Base-by-base conservation (phyloP, 306 rosid species). In the Acacia melanoxylon region DNA sequence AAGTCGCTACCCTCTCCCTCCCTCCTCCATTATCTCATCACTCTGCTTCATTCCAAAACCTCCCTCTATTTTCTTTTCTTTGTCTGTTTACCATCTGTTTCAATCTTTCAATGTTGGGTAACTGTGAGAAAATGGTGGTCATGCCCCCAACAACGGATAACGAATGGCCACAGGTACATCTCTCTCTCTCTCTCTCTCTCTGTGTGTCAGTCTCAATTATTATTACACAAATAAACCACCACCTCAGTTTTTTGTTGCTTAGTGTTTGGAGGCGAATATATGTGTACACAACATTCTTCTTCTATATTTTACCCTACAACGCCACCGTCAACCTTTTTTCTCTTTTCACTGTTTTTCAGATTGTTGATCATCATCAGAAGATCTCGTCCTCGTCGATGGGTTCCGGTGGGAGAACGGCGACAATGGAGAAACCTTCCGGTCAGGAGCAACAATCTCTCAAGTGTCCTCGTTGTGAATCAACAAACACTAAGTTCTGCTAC, bases 401-500 rank as follows among this genome's bases (percentile, higher is more conserved):
- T 84, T 85, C 93, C 12, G 68, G 84, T 11, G 80, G 83, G 20
- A 76, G 80, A 41, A 69, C 52, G 41, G 42, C 52, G 54, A 20
- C 35, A 73, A 90, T 89, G 96, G 93, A 91, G 81, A 92, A 90
- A 83, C 76, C 88, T 22, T 22, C 74, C 56, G 82, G 74, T 8
- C 85, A 88, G 58, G 83, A 92, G 1, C 85, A 86, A 24, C 44
- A 48, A 61, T 78, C 92, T 0, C 89, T 88, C 2, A 95, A 89
- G 78, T 95, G 99, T 71, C 99, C 99, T 71, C 95, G 99, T 8
- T 95, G 99, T 61, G 99, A 95, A 46, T 95, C 99, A 2, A 85
- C 96, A 2, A 93, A 95, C 90, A 95, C 99, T 8, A 95, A 95
- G 84, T 95, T 95, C 81, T 95, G 99, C 29, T 95, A 95, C 85